Evolutionary conservation across 352 stramenopile species (phyloP).

Genomic region (Globisporangium camurandrum): DNA sequence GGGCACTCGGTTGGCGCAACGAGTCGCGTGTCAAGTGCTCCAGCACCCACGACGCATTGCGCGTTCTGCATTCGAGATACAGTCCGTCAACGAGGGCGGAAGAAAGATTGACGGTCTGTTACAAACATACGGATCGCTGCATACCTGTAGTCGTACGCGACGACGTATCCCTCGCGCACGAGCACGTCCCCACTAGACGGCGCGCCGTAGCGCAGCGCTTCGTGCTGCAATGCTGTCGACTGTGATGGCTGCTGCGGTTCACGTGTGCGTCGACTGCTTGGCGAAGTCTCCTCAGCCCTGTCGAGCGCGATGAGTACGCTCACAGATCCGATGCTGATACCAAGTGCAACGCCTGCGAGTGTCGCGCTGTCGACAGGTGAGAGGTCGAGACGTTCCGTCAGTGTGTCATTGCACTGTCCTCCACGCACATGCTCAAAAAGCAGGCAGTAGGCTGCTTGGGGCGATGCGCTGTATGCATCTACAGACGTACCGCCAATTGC

Average conservation of each 20-base stretch:
- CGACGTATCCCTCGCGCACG: slow-evolving; percentile 71
- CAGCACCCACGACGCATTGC: slow-evolving; percentile 83
- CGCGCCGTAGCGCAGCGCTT: slow-evolving; percentile 64
- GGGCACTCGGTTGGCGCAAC: slow-evolving; percentile 47
- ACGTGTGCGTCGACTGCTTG: too few relatives aligned
- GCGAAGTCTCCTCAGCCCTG: slow-evolving; percentile 10
- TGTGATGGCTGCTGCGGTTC: slow-evolving; percentile 1
- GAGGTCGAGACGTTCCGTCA: too few relatives aligned
- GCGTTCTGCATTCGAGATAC: slow-evolving; percentile 34
- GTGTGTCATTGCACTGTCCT: too few relatives aligned
- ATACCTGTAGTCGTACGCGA: slow-evolving; percentile 81
- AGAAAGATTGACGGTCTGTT: too few relatives aligned
- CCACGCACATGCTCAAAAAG: too few relatives aligned
- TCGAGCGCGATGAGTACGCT: slow-evolving; percentile 34
- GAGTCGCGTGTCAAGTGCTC: slow-evolving; percentile 74
- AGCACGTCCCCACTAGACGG: slow-evolving; percentile 65
- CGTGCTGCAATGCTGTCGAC: slow-evolving; percentile 23
- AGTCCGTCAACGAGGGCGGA: too few relatives aligned
- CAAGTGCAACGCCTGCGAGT: slow-evolving; percentile 34
- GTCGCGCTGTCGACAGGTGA: slow-evolving; percentile 23
- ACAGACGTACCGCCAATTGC: slow-evolving; percentile 7
- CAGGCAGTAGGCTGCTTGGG: too few relatives aligned
- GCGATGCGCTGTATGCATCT: too few relatives aligned
- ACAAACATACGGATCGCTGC: too few relatives aligned
- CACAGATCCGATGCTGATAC: slow-evolving; percentile 41